Percentiles rank a stretch among this genome's conserved stretches.
Evolutionary conservation across 2,329 filamentous ascomycete species (phyloP).

Genomic region (Trichoderma sp.): DNA sequence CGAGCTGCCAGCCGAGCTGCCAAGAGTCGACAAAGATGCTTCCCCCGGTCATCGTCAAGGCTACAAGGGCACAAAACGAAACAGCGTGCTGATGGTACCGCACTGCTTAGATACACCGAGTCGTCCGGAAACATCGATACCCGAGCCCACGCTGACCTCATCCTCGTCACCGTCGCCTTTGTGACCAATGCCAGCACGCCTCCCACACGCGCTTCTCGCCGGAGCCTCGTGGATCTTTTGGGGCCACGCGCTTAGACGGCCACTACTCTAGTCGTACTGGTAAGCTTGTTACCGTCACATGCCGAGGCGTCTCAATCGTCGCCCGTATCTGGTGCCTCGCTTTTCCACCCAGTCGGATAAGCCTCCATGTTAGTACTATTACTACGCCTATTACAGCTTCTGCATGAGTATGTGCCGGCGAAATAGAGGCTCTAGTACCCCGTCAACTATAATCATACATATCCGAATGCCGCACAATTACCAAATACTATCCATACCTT

Average conservation of each 20-base stretch:
- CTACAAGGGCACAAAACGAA: neutral
- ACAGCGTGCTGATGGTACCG: neutral
- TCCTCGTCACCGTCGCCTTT: neutral
- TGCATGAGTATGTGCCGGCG: neutral
- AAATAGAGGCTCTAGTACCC: neutral
- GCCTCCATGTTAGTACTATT: neutral
- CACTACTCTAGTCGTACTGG: neutral
- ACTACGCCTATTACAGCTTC: neutral
- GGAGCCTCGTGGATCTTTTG: neutral
- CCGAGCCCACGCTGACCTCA: constrained; percentile 7
- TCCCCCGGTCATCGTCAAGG: neutral
- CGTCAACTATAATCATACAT: neutral
- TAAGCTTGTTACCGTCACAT: neutral
- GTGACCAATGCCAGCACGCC: neutral
- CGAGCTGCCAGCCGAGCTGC: neutral
- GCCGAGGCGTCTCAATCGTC: neutral
- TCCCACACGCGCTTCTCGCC: neutral
- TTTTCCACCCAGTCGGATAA: neutral
- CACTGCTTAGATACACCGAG: neutral
- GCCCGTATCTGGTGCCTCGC: neutral
- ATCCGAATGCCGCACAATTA: neutral
- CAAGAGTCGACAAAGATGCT: neutral
- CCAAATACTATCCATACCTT: neutral
- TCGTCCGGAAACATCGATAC: neutral
- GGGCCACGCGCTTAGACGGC: constrained; percentile 11